Evolutionary conservation across 768 basidiomycete genomes (phyloP), one percentile per base, ranked within the genome.

Genomic region (Agrocybe pediades): DNA sequence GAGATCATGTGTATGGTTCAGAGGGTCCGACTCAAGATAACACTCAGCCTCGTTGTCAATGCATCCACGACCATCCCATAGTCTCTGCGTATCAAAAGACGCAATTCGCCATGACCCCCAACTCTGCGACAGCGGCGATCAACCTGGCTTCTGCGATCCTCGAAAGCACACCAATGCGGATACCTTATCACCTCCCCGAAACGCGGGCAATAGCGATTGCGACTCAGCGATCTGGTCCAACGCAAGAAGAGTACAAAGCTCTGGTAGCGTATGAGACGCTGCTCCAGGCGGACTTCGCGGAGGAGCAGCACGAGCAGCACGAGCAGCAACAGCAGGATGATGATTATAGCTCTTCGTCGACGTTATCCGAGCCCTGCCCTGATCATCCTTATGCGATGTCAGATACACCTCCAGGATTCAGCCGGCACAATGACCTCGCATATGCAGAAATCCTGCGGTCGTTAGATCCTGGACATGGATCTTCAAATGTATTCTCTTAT

Each of bases 91-190:
- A 56, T 45, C 44, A 47, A 17, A 43, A 54, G 19, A 20, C 50
- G 25, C 54, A 55, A 51, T 16, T 30, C 21, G 58, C 63, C 1
- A 29, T 58, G n/a, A 65, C 69, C 36, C 78, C 78, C 13, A 68
- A 71, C 61, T 67, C 76, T 43, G 62, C 67, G 3, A 71, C 73
- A 16, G 74, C 79, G 16, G 78, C 83, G 23, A 78, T 84, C 49
- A 77, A 80, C 46, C 59, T 86, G 54, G 77, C 74, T 9, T 84
- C 80, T 57, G 82, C 77, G 2, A 60, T 85, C 48, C 73, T 78
- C 23, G 82, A 85, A 62, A 69, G 70, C 3, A 68, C 65, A 9
- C 68, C 74, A 1, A 60, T 82, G 19, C 69, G 68, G 49, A 62
- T 79, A 13, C 83, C 84, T 4, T 68, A 69, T 7, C 82, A 85